These are phyloP conservation scores for Pythium chondricola DNA, from an alignment of 352 stramenopile species.

Conservation along the genomic window DNA sequence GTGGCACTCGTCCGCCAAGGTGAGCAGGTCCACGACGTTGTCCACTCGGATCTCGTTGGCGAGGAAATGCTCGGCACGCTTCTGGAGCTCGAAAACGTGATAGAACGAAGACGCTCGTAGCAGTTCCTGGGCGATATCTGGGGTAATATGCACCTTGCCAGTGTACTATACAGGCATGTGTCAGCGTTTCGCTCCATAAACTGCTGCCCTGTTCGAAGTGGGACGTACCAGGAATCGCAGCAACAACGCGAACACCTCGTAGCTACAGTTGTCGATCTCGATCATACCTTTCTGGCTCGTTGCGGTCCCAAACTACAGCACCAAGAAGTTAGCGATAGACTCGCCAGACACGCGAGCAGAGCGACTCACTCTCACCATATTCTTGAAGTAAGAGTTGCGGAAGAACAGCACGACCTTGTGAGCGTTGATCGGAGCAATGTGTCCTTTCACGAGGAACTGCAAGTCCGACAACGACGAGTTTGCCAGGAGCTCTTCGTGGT, in stretches of 20 bases:
- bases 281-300: constrained; percentile 82
- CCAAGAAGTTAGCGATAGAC: neutral
- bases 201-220: too few species aligned
- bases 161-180: too few species aligned
- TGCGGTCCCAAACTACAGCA: constrained; percentile 61
- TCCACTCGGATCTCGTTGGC: constrained; percentile 73
- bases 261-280: constrained; percentile 86
- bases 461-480: constrained; percentile 81
- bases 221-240: constrained; percentile 80
- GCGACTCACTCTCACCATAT: constrained; percentile 82
- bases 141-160: constrained; percentile 78
- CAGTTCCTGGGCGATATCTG: constrained; percentile 76
- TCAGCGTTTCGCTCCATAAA: too few species aligned
- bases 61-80: constrained; percentile 76
- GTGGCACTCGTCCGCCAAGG: constrained; percentile 70
- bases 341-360: neutral
- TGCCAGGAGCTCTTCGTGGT: constrained; percentile 83
- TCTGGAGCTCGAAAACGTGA: constrained; percentile 80
- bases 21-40: constrained; percentile 75
- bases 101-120: constrained; percentile 76
- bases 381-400: constrained; percentile 90
- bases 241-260: constrained; percentile 82
- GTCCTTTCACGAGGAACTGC: constrained; percentile 82
- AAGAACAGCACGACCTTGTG: constrained; percentile 88
- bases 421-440: constrained; percentile 82